Percentiles rank a stretch among this genome's conserved stretches.
These are phyloP conservation scores for Pyrrhoderma lamaoense DNA, from an alignment of 1,284 basidiomycete species.

Conservation along the genomic window DNA sequence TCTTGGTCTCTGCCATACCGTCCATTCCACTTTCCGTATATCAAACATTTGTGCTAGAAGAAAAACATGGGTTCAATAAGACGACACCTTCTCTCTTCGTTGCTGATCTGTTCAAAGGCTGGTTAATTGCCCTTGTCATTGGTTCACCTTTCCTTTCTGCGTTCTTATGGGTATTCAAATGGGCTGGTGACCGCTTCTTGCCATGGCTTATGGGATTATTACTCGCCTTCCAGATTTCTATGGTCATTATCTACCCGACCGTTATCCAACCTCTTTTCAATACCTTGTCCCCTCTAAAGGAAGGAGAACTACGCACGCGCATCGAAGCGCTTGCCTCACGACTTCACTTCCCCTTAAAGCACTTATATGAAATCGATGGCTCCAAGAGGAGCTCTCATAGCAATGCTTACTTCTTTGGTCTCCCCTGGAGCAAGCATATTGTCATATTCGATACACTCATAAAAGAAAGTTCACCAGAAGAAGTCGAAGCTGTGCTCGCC, in stretches of 20 bases:
- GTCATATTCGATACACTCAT: constrained; percentile 97
- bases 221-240: constrained; percentile 77
- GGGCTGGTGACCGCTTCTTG: constrained; percentile 87
- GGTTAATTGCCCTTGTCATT: constrained; percentile 66
- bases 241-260: constrained; percentile 83
- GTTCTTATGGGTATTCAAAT: constrained; percentile 86
- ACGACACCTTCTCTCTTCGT: constrained; percentile 72
- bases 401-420: constrained; percentile 93
- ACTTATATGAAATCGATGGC: constrained; percentile 96
- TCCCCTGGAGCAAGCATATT: constrained; percentile 93
- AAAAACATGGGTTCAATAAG: constrained; percentile 97
- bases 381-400: constrained; percentile 92
- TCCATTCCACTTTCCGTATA: constrained; percentile 73
- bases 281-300: constrained; percentile 82
- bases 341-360: constrained; percentile 90
- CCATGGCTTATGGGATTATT: constrained; percentile 86
- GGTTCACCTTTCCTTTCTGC: constrained; percentile 83
- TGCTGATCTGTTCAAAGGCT: constrained; percentile 75
- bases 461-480: constrained; percentile 79
- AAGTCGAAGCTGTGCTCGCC: constrained; percentile 84
- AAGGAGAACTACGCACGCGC: constrained; percentile 65
- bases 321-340: constrained; percentile 71
- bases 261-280: constrained; percentile 97
- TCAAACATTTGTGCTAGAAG: constrained; percentile 90
- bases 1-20: constrained; percentile 61